These are phyloP conservation scores for Scenedesmus sp. DNA, from an alignment of 163 green algal species.

Conservation along the genomic window DNA sequence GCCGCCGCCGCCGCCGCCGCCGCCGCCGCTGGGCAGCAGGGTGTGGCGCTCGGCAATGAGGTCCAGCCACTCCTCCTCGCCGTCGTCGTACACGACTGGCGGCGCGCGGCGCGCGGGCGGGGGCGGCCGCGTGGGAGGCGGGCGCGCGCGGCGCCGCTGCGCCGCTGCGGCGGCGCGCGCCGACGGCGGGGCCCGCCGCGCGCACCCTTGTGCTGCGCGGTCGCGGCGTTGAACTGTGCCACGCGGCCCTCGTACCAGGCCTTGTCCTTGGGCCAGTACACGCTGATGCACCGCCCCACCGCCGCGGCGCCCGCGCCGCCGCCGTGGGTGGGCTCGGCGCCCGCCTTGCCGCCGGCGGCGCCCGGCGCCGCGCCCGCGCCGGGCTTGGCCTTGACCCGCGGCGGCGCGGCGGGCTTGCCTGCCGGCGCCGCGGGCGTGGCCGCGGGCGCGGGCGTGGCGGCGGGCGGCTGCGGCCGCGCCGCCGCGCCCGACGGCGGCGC, in stretches of 20 bases:
- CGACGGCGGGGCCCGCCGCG: too few species aligned
- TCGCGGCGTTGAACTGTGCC: constrained; percentile 18
- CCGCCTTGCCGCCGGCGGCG: not conserved
- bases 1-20: not conserved
- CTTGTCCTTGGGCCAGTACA: constrained; percentile 58
- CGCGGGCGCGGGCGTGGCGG: too few species aligned
- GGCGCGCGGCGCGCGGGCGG: not conserved
- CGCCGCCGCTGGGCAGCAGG: not conserved
- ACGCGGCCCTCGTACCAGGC: constrained; percentile 64
- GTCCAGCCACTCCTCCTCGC: constrained; percentile 78
- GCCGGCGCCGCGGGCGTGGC: too few species aligned
- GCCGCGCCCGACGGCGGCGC: too few species aligned
- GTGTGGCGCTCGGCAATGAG: constrained; percentile 50
- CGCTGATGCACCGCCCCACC: constrained; percentile 27
- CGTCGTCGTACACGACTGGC: constrained; percentile 78
- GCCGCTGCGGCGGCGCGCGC: too few species aligned
- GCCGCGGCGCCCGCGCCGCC: not conserved
- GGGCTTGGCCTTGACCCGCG: not conserved
- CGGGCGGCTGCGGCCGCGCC: too few species aligned
- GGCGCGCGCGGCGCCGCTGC: not conserved
- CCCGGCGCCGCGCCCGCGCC: not conserved
- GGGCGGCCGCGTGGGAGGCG: not conserved
- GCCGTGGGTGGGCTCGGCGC: not conserved
- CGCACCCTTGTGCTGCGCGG: constrained; percentile 54
- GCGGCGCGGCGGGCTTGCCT: too few species aligned